These are phyloP conservation scores for Vitis rotundifolia DNA, from an alignment of 164 flowering plant genomes.

Conservation along the genomic window DNA sequence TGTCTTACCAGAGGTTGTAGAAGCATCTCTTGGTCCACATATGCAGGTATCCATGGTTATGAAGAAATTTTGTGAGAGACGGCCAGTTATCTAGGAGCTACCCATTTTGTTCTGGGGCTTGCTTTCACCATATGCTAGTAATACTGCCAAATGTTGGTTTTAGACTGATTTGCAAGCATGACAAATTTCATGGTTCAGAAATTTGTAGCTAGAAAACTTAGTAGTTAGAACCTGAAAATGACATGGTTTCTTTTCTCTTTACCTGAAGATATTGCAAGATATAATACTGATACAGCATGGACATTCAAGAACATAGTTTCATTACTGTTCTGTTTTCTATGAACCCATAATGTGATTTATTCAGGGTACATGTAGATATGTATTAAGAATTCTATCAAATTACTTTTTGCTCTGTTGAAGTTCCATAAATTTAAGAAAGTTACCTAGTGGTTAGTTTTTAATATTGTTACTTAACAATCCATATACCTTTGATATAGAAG, in stretches of 20 bases:
- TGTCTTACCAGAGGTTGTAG: constrained; percentile 95
- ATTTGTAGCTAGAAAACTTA: background rate
- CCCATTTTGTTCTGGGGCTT: background rate
- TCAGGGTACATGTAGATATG: background rate
- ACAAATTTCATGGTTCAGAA: background rate
- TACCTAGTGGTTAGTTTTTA: background rate
- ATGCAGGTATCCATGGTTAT: constrained; percentile 78
- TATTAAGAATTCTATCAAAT: background rate
- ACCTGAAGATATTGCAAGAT: too few species aligned
- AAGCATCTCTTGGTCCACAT: constrained; percentile 98
- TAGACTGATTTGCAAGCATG: background rate
- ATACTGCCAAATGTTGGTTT: background rate
- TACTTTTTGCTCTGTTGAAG: background rate
- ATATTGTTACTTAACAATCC: too few species aligned
- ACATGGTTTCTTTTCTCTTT: too few species aligned
- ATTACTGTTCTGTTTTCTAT: background rate
- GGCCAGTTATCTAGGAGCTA: background rate
- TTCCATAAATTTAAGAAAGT: background rate
- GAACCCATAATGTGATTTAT: background rate
- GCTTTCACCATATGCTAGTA: background rate
- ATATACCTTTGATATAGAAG: too few species aligned
- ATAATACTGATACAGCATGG: background rate
- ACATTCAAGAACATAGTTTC: background rate
- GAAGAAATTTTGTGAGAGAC: background rate
- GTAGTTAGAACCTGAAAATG: background rate